Percentiles rank a stretch among this genome's conserved stretches.
These are phyloP conservation scores for Spathaspora boniae DNA, from an alignment of 805 yeast genomes.

Conservation along the genomic window DNA sequence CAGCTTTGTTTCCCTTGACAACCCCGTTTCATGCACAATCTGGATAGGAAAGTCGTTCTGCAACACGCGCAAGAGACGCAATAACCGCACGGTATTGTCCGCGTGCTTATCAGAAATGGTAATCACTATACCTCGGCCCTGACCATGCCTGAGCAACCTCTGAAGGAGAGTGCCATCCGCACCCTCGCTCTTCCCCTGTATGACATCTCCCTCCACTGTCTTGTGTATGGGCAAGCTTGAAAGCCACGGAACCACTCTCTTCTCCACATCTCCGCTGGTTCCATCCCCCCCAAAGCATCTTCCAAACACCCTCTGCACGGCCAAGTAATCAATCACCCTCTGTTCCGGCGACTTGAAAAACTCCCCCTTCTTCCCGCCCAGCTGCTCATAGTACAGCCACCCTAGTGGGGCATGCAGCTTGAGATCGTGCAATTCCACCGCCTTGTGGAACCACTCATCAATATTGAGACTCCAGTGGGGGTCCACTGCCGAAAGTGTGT, in stretches of 20 bases:
- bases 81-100: constrained; percentile 17
- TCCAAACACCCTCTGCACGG: constrained; percentile 44
- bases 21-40: constrained; percentile 18
- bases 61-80: constrained; percentile 25
- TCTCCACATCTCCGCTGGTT: constrained; percentile 6
- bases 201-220: no score
- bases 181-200: no score
- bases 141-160: constrained; percentile 15
- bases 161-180: no score
- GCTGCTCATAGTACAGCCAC: constrained; percentile 19
- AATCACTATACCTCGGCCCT: constrained; percentile 31
- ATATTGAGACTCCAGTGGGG: not conserved
- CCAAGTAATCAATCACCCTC: constrained; percentile 37
- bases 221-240: no score
- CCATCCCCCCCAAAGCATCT: constrained; percentile 38
- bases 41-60: constrained; percentile 29
- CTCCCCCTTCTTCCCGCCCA: constrained; percentile 26
- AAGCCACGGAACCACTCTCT: not conserved
- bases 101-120: constrained; percentile 25
- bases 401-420: no score
- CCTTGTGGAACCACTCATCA: not conserved
- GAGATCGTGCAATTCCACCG: no score
- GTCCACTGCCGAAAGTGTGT: not conserved
- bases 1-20: constrained; percentile 19
- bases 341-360: constrained; percentile 27